Percentiles rank a stretch among this genome's conserved stretches.
Evolutionary conservation across 768 basidiomycete genomes (phyloP).

Genomic region (Lentinus tigrinus): DNA sequence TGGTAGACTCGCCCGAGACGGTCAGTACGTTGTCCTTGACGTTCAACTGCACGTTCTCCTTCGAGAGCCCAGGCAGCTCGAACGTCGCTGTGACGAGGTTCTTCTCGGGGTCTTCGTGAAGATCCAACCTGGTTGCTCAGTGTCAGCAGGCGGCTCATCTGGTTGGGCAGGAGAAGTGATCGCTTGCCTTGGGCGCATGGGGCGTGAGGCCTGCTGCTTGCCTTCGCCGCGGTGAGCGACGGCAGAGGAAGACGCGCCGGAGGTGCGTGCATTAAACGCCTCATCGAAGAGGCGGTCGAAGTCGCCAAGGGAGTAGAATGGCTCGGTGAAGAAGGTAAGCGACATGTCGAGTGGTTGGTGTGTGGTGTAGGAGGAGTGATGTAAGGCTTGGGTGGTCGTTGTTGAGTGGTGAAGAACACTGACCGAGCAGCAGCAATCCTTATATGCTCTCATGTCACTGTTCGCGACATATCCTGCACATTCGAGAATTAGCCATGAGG

Average conservation of each 20-base stretch:
- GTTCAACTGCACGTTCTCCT: slow-evolving; percentile 52
- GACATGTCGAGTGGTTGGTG: background rate
- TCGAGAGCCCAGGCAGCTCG: slow-evolving; percentile 55
- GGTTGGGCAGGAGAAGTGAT: no score
- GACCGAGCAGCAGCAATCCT: background rate
- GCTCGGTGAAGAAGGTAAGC: slow-evolving; percentile 40
- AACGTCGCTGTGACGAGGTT: slow-evolving; percentile 55
- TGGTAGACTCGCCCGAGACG: slow-evolving; percentile 48
- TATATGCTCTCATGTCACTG: no score
- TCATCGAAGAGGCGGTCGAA: slow-evolving; percentile 47
- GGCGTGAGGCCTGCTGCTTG: slow-evolving; percentile 7
- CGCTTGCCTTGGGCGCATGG: slow-evolving; percentile 18
- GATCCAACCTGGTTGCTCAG: slow-evolving; percentile 45
- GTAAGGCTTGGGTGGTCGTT: background rate
- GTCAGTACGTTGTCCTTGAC: slow-evolving; percentile 48
- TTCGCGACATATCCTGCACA: no score
- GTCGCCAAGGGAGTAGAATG: slow-evolving; percentile 35
- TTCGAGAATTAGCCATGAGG: background rate
- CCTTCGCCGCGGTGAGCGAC: background rate
- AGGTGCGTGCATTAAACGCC: slow-evolving; percentile 28
- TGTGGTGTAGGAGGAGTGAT: background rate
- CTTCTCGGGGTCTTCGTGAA: slow-evolving; percentile 46
- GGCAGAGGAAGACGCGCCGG: background rate
- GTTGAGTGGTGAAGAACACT: background rate
- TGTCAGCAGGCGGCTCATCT: background rate